A percentile compares a stretch with the other conserved stretches of the same genome.
Conservation (phyloP, 208 protist genomes). For the Zelonia costaricensis region DNA sequence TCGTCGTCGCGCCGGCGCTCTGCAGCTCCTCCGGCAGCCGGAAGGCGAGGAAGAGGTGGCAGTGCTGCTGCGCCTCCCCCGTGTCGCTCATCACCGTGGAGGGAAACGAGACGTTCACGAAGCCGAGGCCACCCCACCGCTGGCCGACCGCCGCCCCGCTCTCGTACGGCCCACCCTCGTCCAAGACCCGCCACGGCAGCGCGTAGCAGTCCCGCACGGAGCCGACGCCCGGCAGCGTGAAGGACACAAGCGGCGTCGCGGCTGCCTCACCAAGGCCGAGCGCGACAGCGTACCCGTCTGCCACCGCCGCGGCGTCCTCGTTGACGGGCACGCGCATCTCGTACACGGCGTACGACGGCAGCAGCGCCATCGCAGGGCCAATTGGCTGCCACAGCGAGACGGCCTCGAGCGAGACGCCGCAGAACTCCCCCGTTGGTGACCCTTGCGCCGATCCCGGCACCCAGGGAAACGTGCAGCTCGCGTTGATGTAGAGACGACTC, state of each 20-base stretch:
- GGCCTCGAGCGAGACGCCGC: conserved; percentile 40
- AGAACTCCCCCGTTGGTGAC: conserved; percentile 17
- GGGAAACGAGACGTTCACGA: conserved; percentile 11
- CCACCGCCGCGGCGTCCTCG: neutral
- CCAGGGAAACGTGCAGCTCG: conserved; percentile 32
- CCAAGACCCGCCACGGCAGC: conserved; percentile 16
- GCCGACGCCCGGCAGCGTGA: conserved; percentile 3
- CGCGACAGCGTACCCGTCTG: neutral
- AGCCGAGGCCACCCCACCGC: conserved; percentile 25
- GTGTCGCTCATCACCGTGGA: neutral
- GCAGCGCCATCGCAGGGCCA: neutral
- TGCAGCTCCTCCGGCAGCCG: neutral
- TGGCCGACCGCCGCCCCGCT: conserved; percentile 4
- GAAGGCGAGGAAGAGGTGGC: conserved; percentile 25
- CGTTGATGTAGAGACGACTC: conserved; percentile 21
- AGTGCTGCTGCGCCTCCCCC: conserved; percentile 1
- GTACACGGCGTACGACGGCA: conserved; percentile 20
- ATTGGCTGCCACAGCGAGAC: neutral
- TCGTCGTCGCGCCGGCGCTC: neutral
- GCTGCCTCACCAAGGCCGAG: neutral
- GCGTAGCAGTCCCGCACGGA: conserved; percentile 8
- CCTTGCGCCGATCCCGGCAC: conserved; percentile 8
- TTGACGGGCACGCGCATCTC: conserved; percentile 10
- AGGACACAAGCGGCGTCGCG: neutral
- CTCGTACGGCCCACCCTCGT: neutral